These are phyloP conservation scores for Pyricularia sp. DNA, from an alignment of 2,329 filamentous ascomycete genomes.

Conservation along the genomic window DNA sequence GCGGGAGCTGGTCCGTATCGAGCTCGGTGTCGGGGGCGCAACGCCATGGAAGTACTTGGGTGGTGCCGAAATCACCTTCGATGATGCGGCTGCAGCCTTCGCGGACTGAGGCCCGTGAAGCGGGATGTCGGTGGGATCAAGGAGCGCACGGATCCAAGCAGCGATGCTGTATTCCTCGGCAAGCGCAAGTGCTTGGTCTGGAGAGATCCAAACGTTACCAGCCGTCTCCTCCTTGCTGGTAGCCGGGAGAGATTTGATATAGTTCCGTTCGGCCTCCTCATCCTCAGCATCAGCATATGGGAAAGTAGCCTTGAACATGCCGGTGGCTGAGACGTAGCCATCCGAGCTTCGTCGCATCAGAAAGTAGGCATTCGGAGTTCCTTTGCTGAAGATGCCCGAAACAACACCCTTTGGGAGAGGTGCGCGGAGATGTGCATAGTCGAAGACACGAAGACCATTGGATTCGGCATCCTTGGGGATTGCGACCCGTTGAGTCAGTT, in stretches of 20 bases:
- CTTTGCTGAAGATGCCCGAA: conserved; percentile 80
- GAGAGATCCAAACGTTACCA: conserved; percentile 93
- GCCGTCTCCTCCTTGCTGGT: conserved; percentile 89
- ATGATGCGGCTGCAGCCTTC: conserved; percentile 38
- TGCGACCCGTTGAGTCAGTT: conserved; percentile 75
- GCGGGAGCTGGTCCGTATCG: conserved; percentile 33
- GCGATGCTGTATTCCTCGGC: conserved; percentile 80
- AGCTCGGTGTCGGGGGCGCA: conserved; percentile 38
- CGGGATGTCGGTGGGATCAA: conserved; percentile 75
- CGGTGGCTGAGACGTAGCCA: conserved; percentile 75
- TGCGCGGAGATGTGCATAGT: conserved; percentile 91
- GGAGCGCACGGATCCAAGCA: conserved; percentile 83
- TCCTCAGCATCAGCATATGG: conserved; percentile 65
- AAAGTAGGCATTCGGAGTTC: conserved; percentile 87
- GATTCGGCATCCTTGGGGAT: conserved; percentile 61
- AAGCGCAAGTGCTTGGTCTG: conserved; percentile 68
- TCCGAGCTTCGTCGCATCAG: conserved; percentile 86
- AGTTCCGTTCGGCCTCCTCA: conserved; percentile 67
- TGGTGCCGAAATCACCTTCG: conserved; percentile 70
- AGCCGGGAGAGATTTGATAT: conserved; percentile 72
- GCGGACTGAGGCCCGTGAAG: conserved; percentile 21
- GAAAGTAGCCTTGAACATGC: conserved; percentile 89
- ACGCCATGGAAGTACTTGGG: conserved; percentile 55
- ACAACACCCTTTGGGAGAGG: conserved; percentile 85
- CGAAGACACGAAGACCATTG: conserved; percentile 72